Evolutionary conservation across 2,329 filamentous ascomycete genomes (phyloP).

Genomic region (Cordyceps cateniannulata): DNA sequence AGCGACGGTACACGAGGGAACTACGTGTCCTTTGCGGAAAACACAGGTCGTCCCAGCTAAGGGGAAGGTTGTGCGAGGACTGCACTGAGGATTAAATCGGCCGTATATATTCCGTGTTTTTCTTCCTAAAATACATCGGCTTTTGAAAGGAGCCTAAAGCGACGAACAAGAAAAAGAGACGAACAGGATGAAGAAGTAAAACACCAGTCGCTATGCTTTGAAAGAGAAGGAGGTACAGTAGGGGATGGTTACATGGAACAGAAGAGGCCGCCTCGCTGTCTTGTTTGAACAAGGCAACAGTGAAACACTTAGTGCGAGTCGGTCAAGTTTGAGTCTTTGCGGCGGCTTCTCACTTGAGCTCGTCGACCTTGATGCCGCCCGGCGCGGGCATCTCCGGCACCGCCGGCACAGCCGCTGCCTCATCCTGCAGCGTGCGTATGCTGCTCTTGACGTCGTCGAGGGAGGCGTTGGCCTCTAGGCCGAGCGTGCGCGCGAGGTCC

Average conservation of each 20-base stretch:
- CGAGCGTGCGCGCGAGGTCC: constrained; percentile 28
- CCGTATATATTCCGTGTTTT: background rate
- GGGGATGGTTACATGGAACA: background rate
- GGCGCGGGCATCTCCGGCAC: background rate
- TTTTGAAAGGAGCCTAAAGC: background rate
- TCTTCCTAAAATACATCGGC: background rate
- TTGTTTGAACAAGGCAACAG: background rate
- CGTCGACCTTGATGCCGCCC: background rate
- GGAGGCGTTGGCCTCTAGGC: constrained; percentile 28
- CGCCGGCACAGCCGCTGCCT: background rate
- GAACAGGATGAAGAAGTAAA: background rate
- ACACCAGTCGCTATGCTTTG: constrained; percentile 12
- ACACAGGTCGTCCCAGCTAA: no score
- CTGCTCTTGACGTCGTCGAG: constrained; percentile 28
- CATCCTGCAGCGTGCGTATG: constrained; percentile 25
- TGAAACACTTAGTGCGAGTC: background rate
- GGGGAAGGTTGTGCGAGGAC: no score
- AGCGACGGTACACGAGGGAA: no score
- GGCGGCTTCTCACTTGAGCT: background rate
- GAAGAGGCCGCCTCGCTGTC: background rate
- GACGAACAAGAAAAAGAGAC: background rate
- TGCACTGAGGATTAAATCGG: background rate
- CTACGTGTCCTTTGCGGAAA: no score
- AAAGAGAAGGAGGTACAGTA: no score
- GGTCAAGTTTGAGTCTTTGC: background rate